Evolutionary conservation across 768 basidiomycete species (phyloP).

Genomic region (Boletus eberwhitei): DNA sequence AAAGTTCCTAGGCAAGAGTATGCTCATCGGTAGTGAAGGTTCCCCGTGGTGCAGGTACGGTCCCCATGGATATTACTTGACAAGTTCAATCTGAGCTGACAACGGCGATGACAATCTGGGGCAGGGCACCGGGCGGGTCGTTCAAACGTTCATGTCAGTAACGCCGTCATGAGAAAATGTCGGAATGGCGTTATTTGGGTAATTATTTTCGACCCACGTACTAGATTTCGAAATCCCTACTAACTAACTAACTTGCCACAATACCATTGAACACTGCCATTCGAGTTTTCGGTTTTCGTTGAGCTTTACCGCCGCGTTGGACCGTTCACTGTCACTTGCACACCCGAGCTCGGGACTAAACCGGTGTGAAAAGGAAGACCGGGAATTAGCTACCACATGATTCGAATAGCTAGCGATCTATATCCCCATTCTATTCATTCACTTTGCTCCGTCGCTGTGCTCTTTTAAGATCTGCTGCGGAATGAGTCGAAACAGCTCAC

Average conservation of each 20-base stretch:
- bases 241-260: not conserved
- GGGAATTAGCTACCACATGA: not conserved
- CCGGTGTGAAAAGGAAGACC: not conserved
- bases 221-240: too few species aligned
- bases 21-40: not conserved
- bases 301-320: too few species aligned
- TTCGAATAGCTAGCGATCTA: not conserved
- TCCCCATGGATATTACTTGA: conserved; percentile 1
- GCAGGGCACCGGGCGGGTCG: not conserved
- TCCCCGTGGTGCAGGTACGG: not conserved
- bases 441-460: not conserved
- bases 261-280: not conserved
- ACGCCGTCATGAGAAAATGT: too few species aligned
- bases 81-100: not conserved
- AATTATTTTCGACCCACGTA: too few species aligned
- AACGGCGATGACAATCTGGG: not conserved
- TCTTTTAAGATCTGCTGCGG: not conserved
- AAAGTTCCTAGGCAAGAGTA: not conserved
- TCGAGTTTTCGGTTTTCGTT: too few species aligned
- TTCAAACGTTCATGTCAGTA: too few species aligned
- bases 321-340: not conserved
- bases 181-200: too few species aligned
- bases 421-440: not conserved
- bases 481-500: not conserved
- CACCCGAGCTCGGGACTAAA: not conserved